These are phyloP conservation scores for Graphilbum ipis-grandicollis DNA, from an alignment of 2,329 filamentous ascomycete species.

Conservation along the genomic window DNA sequence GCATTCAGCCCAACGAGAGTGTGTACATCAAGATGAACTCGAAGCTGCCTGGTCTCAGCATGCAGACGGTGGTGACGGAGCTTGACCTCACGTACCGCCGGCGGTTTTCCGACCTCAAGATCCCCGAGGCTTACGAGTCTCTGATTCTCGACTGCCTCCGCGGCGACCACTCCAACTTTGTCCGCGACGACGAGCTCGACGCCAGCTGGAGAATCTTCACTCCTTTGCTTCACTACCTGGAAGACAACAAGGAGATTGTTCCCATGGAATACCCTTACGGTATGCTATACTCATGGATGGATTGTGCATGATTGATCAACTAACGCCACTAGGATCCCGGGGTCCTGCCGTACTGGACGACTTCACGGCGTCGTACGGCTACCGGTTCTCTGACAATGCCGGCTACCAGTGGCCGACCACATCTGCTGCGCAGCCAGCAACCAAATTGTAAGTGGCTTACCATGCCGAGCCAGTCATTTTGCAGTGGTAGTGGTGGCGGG, in stretches of 20 bases:
- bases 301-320: slow-evolving; percentile 10
- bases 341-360: slow-evolving; percentile 93
- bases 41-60: slow-evolving; percentile 92
- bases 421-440: slow-evolving; percentile 33
- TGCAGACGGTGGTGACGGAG: slow-evolving; percentile 98
- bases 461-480: background rate
- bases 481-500: background rate
- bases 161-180: slow-evolving; percentile 99
- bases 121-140: slow-evolving; percentile 96
- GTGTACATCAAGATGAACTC: slow-evolving; percentile 99
- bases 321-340: slow-evolving; percentile 54
- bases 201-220: slow-evolving; percentile 98
- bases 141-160: slow-evolving; percentile 94
- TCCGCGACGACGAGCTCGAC: slow-evolving; percentile 90
- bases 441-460: slow-evolving; percentile 55
- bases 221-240: slow-evolving; percentile 90
- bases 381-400: slow-evolving; percentile 95
- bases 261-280: slow-evolving; percentile 99
- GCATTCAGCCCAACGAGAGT: slow-evolving; percentile 97
- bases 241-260: slow-evolving; percentile 98
- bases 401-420: slow-evolving; percentile 91
- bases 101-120: slow-evolving; percentile 98
- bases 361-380: slow-evolving; percentile 94
- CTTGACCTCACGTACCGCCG: slow-evolving; percentile 95
- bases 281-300: slow-evolving; percentile 29